Evolutionary conservation across 352 stramenopile genomes (phyloP).

Genomic region (Phytophthora macrochlamydospora): DNA sequence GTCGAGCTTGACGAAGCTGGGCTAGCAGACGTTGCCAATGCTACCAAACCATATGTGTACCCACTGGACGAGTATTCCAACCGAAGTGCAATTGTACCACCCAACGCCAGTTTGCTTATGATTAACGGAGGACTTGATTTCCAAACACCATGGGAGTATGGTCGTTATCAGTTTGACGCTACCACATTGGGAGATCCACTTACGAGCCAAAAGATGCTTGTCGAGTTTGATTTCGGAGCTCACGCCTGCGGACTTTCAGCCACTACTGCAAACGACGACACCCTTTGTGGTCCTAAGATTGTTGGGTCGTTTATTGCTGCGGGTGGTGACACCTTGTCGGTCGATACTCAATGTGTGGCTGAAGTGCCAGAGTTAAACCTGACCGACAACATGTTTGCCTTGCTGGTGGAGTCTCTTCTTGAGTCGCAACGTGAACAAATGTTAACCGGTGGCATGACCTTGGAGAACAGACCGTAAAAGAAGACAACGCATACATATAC

Average conservation of each 20-base stretch:
- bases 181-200: conserved; percentile 17
- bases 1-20: conserved; percentile 1
- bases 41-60: conserved; percentile 33
- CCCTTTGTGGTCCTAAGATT: conserved; percentile 39
- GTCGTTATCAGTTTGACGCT: conserved; percentile 26
- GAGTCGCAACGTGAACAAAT: conserved; percentile 12
- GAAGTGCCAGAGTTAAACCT: conserved; percentile 34
- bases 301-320: conserved; percentile 39
- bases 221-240: conserved; percentile 49
- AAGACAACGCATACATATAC: too few relatives aligned
- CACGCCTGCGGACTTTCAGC: conserved; percentile 40
- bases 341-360: conserved; percentile 47
- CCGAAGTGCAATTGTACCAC: conserved; percentile 32
- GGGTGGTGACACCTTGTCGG: conserved; percentile 23
- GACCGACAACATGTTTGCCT: conserved; percentile 20
- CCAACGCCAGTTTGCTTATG: conserved; percentile 42
- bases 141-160: conserved; percentile 49
- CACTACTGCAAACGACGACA: conserved; percentile 30
- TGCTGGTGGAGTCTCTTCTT: conserved; percentile 23
- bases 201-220: conserved; percentile 43
- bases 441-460: neutral
- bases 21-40: conserved; percentile 3
- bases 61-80: conserved; percentile 39
- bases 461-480: neutral
- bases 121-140: conserved; percentile 53